Conservation (phyloP, 176 grass and related monocot species). For the Alopecurus myosuroides region DNA sequence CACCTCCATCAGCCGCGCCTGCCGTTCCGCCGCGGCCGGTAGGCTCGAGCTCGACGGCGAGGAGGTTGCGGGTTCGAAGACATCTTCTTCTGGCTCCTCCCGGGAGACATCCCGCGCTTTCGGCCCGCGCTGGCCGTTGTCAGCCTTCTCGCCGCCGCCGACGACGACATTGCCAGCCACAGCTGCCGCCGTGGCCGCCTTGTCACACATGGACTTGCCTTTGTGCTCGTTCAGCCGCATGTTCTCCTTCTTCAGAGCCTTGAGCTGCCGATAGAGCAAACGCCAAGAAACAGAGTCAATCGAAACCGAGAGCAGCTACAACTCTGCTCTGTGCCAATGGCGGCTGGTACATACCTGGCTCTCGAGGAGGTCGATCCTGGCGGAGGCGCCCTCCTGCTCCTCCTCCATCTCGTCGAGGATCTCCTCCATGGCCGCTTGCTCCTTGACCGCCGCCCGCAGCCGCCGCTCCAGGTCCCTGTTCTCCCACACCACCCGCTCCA, state of each 20-base stretch:
- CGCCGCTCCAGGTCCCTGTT: constrained; percentile 39
- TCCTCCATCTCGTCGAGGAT: constrained; percentile 59
- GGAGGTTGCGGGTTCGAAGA: background rate
- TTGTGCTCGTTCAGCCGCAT: constrained; percentile 39
- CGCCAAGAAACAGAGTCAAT: background rate
- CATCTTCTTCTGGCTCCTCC: background rate
- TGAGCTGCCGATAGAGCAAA: constrained; percentile 26
- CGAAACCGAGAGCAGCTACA: too few relatives aligned
- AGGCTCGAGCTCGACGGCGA: background rate
- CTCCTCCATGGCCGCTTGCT: constrained; percentile 10
- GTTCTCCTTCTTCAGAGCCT: constrained; percentile 54
- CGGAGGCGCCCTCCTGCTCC: constrained; percentile 37
- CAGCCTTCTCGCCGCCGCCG: background rate
- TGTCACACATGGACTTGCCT: constrained; percentile 31
- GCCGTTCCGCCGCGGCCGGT: background rate
- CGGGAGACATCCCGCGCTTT: background rate
- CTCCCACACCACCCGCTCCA: constrained; percentile 44
- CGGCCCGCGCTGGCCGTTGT: background rate
- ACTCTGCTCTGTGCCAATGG: too few relatives aligned
- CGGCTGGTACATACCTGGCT: constrained; percentile 7
- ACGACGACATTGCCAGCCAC: background rate
- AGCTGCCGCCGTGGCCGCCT: background rate
- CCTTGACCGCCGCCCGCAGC: constrained; percentile 22
- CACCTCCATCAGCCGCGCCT: background rate
- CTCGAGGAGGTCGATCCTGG: constrained; percentile 34